Percentiles rank a stretch among this genome's conserved stretches.
These are phyloP conservation scores for Didymella arachidicola DNA, from an alignment of 2,329 filamentous ascomycete genomes.

Conservation along the genomic window DNA sequence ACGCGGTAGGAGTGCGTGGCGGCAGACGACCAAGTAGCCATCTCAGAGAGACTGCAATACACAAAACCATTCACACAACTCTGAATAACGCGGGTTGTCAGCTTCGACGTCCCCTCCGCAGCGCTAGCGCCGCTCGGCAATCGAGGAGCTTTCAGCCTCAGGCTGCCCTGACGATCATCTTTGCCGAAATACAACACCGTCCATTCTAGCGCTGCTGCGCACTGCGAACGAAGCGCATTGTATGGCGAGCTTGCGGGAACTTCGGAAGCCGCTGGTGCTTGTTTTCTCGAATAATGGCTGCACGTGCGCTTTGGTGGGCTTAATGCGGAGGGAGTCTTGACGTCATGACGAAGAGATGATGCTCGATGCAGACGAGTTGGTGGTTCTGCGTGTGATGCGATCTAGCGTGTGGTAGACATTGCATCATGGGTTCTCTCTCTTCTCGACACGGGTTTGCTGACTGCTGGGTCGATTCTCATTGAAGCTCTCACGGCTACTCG, in stretches of 20 bases:
- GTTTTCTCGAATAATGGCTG: neutral
- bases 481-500: neutral
- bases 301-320: neutral
- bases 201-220: neutral
- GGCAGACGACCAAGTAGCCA: neutral
- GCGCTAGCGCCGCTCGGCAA: constrained; percentile 9
- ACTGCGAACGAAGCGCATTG: neutral
- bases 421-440: neutral
- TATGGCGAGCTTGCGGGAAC: neutral
- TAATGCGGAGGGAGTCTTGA: constrained; percentile 10
- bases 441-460: neutral
- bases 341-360: constrained; percentile 10
- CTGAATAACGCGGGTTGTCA: neutral
- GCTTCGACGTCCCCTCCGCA: neutral
- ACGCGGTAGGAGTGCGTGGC: neutral
- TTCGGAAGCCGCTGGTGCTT: neutral
- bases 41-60: no score
- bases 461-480: neutral
- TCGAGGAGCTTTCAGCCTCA: neutral
- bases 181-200: neutral
- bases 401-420: neutral
- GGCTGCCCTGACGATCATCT: constrained; percentile 17
- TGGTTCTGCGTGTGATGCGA: neutral
- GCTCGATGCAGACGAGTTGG: neutral
- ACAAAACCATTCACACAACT: no score